Base-by-base conservation (phyloP, 139 green algal species). In the Chlorella ohadii region DNA sequence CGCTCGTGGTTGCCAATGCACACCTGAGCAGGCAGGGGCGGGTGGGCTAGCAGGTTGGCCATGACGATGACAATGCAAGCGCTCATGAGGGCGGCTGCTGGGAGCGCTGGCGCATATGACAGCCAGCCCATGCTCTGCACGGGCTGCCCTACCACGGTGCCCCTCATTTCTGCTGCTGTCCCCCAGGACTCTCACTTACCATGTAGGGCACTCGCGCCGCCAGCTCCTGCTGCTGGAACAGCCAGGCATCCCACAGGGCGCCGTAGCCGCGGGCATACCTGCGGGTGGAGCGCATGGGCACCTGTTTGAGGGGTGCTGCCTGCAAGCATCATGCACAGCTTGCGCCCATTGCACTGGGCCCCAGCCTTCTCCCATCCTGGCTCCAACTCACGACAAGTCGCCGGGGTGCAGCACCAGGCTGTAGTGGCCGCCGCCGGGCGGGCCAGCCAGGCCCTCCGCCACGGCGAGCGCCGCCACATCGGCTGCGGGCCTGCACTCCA, bases 1-100 rank as follows among this genome's bases (percentile, higher is more conserved):
- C 91, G 87, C 88, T 98, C 94, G 83, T 97, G 94, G 85, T 97
- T 97, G 79, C 94, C 94, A 13, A 86, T 77, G 12, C 75, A 67
- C 28, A 87, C 83, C 87, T 94, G 92, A 79, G 95, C 66, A 15
- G 63, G 63, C 25, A 28, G 59, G n/a, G n/a, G 28, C 33, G 28
- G 64, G n/a, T 7, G 12, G 31, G 33, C 27, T 11, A 44, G 13
- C 28, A 1, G 9, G 6, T 51, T 51, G 44, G n/a, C n/a, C n/a
- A n/a, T n/a, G n/a, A n/a, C n/a, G n/a, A n/a, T n/a, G n/a, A n/a
- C 9, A 51, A 51, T 51, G 44, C 9, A 9, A 51, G 44, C 44
- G 44, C 44, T 51, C n/a, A n/a, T n/a, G n/a, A n/a, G n/a, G n/a
- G n/a, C n/a, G n/a, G 44, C 44, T 51, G 28, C 28, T 28, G 28